phyloP scores from a whole-genome alignment of 768 basidiomycete genomes.

The Omphalotus guepiniiformis region DNA sequence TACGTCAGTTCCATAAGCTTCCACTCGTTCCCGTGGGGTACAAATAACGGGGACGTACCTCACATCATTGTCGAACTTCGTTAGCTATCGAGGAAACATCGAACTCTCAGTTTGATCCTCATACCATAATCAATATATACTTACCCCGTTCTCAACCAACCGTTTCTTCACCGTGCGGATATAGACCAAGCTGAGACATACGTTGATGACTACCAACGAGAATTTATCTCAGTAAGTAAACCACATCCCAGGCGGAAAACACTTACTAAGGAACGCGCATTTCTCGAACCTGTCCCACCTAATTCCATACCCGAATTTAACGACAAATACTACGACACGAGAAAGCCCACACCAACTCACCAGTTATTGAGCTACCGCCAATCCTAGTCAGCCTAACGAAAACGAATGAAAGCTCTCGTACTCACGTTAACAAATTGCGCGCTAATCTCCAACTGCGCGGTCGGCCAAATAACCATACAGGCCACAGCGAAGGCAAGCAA shows the following conservation, averaged over 20 bases:
- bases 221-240: too few species aligned
- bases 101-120: too few species aligned
- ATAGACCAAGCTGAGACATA: background rate
- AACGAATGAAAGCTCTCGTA: background rate
- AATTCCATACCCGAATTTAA: background rate
- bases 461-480: background rate
- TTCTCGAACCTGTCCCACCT: background rate
- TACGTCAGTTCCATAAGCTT: background rate
- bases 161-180: slow-evolving; percentile 2
- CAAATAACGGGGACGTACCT: background rate
- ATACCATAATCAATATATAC: too few species aligned
- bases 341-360: too few species aligned
- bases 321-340: background rate
- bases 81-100: too few species aligned
- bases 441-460: background rate
- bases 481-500: background rate
- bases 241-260: too few species aligned
- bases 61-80: background rate
- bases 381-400: background rate
- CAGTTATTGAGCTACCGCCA: too few species aligned
- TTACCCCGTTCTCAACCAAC: background rate
- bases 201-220: too few species aligned
- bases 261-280: background rate
- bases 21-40: background rate
- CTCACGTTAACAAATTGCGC: background rate